phyloP scores from a whole-genome alignment of 306 rosid genomes.

The Trifolium fragiferum region DNA sequence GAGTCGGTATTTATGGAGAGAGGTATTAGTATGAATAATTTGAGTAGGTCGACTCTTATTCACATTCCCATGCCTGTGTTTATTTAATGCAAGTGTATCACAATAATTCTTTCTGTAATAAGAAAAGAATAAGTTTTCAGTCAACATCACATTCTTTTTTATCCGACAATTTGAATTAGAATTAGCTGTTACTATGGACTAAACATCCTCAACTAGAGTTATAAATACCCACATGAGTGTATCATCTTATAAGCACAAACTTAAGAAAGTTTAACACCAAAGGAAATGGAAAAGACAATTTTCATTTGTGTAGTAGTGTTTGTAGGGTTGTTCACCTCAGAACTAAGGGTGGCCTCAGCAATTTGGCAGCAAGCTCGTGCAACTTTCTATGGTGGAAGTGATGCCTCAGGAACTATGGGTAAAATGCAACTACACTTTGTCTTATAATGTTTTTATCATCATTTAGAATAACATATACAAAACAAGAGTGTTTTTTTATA shows the following conservation, averaged over 20 bases:
- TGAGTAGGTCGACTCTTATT: slow-evolving; percentile 19
- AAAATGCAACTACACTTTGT: slow-evolving; percentile 23
- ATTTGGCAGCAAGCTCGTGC: slow-evolving; percentile 60
- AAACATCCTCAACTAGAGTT: slow-evolving; percentile 35
- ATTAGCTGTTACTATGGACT: slow-evolving; percentile 13
- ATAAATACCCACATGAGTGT: slow-evolving; percentile 42
- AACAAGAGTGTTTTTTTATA: not conserved
- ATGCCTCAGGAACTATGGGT: slow-evolving; percentile 76
- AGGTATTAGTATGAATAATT: too few relatives aligned
- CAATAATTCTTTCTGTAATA: slow-evolving; percentile 5
- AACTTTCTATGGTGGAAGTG: slow-evolving; percentile 73
- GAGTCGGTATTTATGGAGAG: too few relatives aligned
- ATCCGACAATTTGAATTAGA: slow-evolving; percentile 2
- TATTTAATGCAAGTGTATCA: slow-evolving; percentile 6
- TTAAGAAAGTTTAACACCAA: slow-evolving; percentile 19
- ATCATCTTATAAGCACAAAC: slow-evolving; percentile 39
- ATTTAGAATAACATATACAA: not conserved
- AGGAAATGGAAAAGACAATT: slow-evolving; percentile 42
- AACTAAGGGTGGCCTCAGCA: slow-evolving; percentile 45
- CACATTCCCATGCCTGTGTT: slow-evolving; percentile 17
- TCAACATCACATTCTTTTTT: slow-evolving; percentile 29
- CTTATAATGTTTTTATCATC: not conserved
- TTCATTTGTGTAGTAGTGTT: slow-evolving; percentile 37
- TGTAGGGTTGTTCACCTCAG: slow-evolving; percentile 41
- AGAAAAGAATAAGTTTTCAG: slow-evolving; percentile 22